Evolutionary conservation across 441 rosid genomes (phyloP).

Genomic region (Corymbia calophylla): DNA sequence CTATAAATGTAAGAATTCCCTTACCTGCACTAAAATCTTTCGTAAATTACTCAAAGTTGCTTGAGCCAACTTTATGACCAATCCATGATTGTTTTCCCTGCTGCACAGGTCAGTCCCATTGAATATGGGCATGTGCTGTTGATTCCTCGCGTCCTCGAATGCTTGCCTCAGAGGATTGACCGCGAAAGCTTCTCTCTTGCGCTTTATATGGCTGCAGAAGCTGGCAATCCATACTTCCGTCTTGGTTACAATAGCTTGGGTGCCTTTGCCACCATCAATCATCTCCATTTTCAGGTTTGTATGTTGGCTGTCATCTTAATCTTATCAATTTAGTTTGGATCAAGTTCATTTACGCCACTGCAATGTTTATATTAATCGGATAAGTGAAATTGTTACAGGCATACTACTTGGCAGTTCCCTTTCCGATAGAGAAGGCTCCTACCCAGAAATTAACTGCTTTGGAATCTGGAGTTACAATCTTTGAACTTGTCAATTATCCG

Average conservation of each 20-base stretch:
- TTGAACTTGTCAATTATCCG: constrained; percentile 67
- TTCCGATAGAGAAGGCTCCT: constrained; percentile 86
- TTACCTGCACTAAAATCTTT: background rate
- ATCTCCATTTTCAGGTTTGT: constrained; percentile 95
- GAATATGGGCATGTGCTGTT: constrained; percentile 95
- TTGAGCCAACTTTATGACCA: background rate
- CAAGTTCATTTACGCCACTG: background rate
- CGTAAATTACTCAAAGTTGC: background rate
- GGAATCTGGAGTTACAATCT: constrained; percentile 49
- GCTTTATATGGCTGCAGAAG: constrained; percentile 78
- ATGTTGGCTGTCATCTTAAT: background rate
- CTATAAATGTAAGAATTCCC: constrained; percentile 61
- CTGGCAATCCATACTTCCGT: constrained; percentile 77
- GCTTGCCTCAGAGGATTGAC: constrained; percentile 96
- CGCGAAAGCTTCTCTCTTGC: constrained; percentile 85
- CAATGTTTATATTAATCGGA: background rate
- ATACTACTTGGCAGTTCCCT: constrained; percentile 76
- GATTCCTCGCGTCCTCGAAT: constrained; percentile 81
- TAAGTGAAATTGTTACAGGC: constrained; percentile 44
- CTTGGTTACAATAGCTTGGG: constrained; percentile 98
- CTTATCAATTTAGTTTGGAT: background rate
- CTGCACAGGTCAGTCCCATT: constrained; percentile 86
- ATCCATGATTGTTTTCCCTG: background rate
- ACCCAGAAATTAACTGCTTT: constrained; percentile 42
- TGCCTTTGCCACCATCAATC: constrained; percentile 97